Base-by-base conservation (phyloP, 2,329 filamentous ascomycete genomes). In the Fusarium brachygibbosum region DNA sequence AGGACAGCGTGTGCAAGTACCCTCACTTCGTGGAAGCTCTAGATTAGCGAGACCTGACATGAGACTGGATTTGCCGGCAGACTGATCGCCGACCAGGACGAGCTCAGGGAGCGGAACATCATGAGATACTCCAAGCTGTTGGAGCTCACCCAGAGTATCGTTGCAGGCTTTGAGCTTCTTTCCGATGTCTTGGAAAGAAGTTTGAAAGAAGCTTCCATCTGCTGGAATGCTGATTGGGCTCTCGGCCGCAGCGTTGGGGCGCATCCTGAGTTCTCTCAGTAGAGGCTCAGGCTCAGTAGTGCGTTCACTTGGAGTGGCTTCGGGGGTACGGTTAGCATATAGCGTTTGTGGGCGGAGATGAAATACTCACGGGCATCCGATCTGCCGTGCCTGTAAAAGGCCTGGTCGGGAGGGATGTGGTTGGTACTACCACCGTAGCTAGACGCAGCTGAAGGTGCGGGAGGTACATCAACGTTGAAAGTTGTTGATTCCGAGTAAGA, bases 51-150 rank as follows among this genome's bases (percentile, higher is more conserved):
- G 86, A 0, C 87, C 89, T 14, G 89, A 89, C 85, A 87, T 87
- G 7, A 87, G 75, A 29, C 82, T 93, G 0, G 90, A 93, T 76
- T 97, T 97, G 0, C 94, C 94, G 0, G 93, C 91, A 1, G 88
- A 92, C 74, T 97, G 94, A 49, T 97, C 93, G 0, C 94, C 94
- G 0, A 97, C 88, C 0, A 97, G 87, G 8, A 95, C 91, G 12
- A 97, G 88, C 70, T 93, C 93, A 0, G 94, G 93, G 0, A 97
- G 82, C 0, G 88, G 87, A 0, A 93, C 87, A 6, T 89, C 86
- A 19, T 91, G 87, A 50, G 91, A 89, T 1, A 97, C 89, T 0
- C 91, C 92, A 0, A 95, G 84, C 8, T 89, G 85, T 51, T 93
- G 88, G 0, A 97, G 85, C 48, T 91, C 87, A 5, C 87, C 87